Conservation (phyloP, 1,284 basidiomycete genomes). For the Apiotrichum sp. region DNA sequence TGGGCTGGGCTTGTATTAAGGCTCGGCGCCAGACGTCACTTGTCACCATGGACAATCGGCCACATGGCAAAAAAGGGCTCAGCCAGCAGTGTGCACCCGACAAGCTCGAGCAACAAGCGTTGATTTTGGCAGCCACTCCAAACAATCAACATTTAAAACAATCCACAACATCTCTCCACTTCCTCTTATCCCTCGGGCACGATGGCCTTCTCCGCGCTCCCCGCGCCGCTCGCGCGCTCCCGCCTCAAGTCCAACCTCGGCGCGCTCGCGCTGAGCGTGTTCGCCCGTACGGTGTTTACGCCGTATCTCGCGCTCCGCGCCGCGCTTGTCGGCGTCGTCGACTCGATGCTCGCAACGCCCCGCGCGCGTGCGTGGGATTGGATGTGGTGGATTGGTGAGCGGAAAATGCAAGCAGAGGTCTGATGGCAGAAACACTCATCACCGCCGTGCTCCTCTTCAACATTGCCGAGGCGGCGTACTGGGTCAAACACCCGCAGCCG, state of each 20-base stretch:
- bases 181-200: not conserved
- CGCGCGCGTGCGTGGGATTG: not conserved
- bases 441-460: conserved; percentile 24
- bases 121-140: too few species aligned
- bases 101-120: too few species aligned
- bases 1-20: too few species aligned
- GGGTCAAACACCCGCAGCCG: conserved; percentile 24
- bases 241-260: conserved; percentile 39
- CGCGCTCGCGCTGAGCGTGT: conserved; percentile 23
- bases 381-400: conserved; percentile 20
- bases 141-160: too few species aligned
- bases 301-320: conserved; percentile 29
- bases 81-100: too few species aligned
- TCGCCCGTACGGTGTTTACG: conserved; percentile 27
- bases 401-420: not conserved
- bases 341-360: conserved; percentile 11
- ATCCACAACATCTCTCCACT: not conserved
- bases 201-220: conserved; percentile 16
- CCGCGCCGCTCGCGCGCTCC: conserved; percentile 22
- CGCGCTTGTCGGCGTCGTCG: conserved; percentile 17
- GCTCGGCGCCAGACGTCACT: too few species aligned
- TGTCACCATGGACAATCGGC: too few species aligned
- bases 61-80: too few species aligned
- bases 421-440: conserved; percentile 25
- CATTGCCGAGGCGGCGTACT: conserved; percentile 28